Evolutionary conservation across 768 basidiomycete genomes (phyloP).

Genomic region (Ramaria sp.): DNA sequence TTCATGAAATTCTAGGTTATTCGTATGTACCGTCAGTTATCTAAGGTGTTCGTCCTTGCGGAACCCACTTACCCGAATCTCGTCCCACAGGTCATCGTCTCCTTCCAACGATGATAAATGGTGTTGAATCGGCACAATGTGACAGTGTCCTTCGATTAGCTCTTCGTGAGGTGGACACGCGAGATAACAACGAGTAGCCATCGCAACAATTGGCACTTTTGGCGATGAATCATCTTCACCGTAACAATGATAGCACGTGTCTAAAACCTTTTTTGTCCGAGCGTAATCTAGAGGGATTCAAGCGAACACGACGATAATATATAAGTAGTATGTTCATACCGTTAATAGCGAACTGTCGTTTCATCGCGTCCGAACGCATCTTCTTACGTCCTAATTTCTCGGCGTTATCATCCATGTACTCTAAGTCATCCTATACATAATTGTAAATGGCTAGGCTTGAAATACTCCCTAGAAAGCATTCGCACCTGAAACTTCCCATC

Average conservation of each 20-base stretch:
- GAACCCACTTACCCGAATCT: conserved; percentile 57
- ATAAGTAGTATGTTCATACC: conserved; percentile 34
- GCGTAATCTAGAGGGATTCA: conserved; percentile 64
- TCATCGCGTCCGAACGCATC: conserved; percentile 95
- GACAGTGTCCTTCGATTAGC: conserved; percentile 82
- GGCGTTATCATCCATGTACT: conserved; percentile 96
- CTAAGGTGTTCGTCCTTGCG: conserved; percentile 19
- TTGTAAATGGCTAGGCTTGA: neutral
- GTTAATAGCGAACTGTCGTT: conserved; percentile 91
- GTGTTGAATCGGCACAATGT: conserved; percentile 95
- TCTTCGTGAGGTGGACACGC: conserved; percentile 83
- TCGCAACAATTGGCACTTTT: conserved; percentile 77
- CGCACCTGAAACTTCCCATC: conserved; percentile 81
- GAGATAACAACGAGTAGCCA: conserved; percentile 87
- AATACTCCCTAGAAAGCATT: neutral
- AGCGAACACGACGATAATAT: neutral
- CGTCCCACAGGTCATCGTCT: conserved; percentile 98
- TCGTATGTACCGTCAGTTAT: conserved; percentile 35
- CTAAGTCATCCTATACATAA: conserved; percentile 58
- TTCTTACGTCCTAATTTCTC: conserved; percentile 87
- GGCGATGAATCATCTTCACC: conserved; percentile 88
- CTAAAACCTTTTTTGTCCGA: conserved; percentile 80
- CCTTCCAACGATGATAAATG: conserved; percentile 84
- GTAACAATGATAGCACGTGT: conserved; percentile 81
- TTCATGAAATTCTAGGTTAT: conserved; percentile 65